Evolutionary conservation across 352 stramenopile species (phyloP).

Genomic region (Globisporangium perplexum): DNA sequence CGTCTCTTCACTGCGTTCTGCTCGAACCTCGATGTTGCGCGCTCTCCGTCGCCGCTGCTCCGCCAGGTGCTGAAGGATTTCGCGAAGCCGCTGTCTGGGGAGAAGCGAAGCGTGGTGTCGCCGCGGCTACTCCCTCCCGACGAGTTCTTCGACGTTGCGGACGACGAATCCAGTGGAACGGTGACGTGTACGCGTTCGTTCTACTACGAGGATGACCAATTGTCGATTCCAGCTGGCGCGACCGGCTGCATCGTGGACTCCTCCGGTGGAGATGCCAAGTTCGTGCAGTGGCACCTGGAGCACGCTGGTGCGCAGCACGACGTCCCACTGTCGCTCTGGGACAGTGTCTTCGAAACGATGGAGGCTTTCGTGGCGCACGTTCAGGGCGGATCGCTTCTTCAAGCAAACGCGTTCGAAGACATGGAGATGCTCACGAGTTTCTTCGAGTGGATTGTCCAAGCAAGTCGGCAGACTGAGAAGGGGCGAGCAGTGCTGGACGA

Average conservation of each 20-base stretch:
- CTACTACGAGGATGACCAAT: constrained; percentile 40
- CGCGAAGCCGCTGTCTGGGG: constrained; percentile 19
- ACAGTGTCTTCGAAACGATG: constrained; percentile 34
- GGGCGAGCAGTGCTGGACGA: constrained; percentile 19
- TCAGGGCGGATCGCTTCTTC: constrained; percentile 17
- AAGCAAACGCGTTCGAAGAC: constrained; percentile 20
- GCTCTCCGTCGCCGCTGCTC: constrained; percentile 24
- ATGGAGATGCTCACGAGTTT: constrained; percentile 44
- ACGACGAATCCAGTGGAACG: constrained; percentile 8
- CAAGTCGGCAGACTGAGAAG: constrained; percentile 23
- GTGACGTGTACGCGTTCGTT: constrained; percentile 48
- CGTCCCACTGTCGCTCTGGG: constrained; percentile 26
- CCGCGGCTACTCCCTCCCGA: constrained; percentile 28
- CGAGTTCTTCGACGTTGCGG: constrained; percentile 35
- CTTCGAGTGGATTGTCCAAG: constrained; percentile 51
- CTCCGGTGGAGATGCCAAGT: constrained; percentile 10
- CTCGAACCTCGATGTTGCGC: constrained; percentile 23
- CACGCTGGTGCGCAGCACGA: not conserved
- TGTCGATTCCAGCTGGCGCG: constrained; percentile 39
- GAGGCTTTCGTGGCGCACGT: constrained; percentile 37
- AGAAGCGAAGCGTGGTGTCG: not conserved
- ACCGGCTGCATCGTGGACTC: constrained; percentile 19
- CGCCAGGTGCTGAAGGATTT: constrained; percentile 51
- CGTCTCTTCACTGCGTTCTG: constrained; percentile 47
- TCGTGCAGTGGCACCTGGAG: constrained; percentile 44